Base-by-base conservation (phyloP, 805 yeast species). In the Kazachstania africana region DNA sequence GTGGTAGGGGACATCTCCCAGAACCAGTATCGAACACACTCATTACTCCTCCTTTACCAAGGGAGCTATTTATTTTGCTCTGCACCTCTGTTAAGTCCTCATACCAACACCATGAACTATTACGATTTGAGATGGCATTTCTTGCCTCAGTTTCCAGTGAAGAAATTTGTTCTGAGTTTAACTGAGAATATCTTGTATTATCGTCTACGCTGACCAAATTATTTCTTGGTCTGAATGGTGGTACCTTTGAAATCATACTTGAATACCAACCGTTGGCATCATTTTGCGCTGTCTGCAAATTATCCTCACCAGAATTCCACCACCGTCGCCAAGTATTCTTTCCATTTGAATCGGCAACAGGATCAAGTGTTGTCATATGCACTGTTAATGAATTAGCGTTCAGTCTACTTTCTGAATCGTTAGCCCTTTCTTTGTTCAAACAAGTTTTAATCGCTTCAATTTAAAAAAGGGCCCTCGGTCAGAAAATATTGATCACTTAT, bases 31-130 rank as follows among this genome's bases (percentile, higher is more conserved):
- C 48, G 20, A 35, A 40, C 2, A 53, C 57, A 27, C 53, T 46
- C 2, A 49, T 34, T 2, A 44, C 40, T 6, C 59, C 59, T 3
- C 26, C 15, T 13, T 27, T 28, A 15, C 28, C 42, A 12, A 28
- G 40, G 39, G 25, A 39, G 29, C 31, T 33, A 24, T 27, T 35
- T 19, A 24, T 29, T 32, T 26, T 42, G 23, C 16, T 31, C 12
- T 26, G 35, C n/a, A 38, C 16, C 12, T 34, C n/a, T 1, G 50
- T 36, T n/a, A 45, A 28, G 16, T 47, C 47, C 33, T 48, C 50
- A 33, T 38, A 49, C 59, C 59, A 54, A 28, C 55, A 48, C 57
- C 58, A 54, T 8, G 57, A 32, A 28, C 38, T 39, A 1, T 35
- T 31, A 23, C 41, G 45, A 26, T 39, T 42, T 18, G 35, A 31